Evolutionary conservation across 1,284 basidiomycete species (phyloP).

Genomic region (Irpex lacteus): DNA sequence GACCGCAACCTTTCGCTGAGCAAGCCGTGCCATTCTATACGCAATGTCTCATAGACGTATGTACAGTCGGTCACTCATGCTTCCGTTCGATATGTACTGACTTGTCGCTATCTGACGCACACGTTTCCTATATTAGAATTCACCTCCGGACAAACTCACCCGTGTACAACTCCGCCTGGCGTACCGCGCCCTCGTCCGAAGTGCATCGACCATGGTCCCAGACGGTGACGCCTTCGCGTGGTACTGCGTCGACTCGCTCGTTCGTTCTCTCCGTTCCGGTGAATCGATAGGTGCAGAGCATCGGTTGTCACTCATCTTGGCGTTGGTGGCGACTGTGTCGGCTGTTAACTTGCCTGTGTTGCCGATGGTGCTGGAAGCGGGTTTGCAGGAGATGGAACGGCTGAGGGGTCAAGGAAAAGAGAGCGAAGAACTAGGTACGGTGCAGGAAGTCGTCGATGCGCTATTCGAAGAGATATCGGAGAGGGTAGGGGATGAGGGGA

Average conservation of each 20-base stretch:
- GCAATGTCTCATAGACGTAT: conserved; percentile 61
- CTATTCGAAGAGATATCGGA: conserved; percentile 60
- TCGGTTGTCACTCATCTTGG: conserved; percentile 51
- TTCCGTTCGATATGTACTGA: not conserved
- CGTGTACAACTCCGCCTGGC: conserved; percentile 62
- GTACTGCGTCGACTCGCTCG: conserved; percentile 56
- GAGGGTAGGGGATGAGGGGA: conserved; percentile 63
- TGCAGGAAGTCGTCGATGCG: conserved; percentile 33
- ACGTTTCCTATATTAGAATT: conserved; percentile 46
- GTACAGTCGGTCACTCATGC: conserved; percentile 15
- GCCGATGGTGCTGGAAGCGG: conserved; percentile 47
- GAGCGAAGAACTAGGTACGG: conserved; percentile 6
- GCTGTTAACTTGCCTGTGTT: conserved; percentile 55
- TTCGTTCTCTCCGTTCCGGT: conserved; percentile 22
- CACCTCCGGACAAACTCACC: conserved; percentile 53
- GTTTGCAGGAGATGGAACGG: conserved; percentile 34
- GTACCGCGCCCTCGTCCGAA: conserved; percentile 59
- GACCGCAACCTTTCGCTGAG: conserved; percentile 37
- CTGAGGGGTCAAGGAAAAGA: conserved; percentile 6
- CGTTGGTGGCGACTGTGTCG: conserved; percentile 57
- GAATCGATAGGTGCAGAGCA: conserved; percentile 28
- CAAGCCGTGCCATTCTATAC: conserved; percentile 68
- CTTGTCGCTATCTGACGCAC: not conserved
- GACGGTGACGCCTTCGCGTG: conserved; percentile 45
- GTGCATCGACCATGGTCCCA: conserved; percentile 32